These are phyloP conservation scores for Madurella fahalii DNA, from an alignment of 2,329 filamentous ascomycete species.

Conservation along the genomic window DNA sequence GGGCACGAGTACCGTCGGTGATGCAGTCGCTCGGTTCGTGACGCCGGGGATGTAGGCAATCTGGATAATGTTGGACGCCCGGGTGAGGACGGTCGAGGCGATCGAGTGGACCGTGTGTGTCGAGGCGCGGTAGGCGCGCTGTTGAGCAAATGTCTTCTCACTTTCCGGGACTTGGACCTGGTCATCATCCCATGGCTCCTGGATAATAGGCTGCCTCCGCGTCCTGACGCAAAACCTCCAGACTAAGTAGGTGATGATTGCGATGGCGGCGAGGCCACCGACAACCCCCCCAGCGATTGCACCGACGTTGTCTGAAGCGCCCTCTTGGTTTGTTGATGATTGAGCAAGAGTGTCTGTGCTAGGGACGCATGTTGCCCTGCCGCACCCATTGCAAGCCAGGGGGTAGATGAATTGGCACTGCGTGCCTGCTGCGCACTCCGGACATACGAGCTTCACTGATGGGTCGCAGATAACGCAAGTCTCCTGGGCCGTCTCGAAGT, in stretches of 20 bases:
- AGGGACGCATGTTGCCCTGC: slow-evolving; percentile 43
- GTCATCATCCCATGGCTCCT: slow-evolving; percentile 54
- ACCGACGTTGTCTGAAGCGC: slow-evolving; percentile 62
- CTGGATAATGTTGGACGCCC: slow-evolving; percentile 98
- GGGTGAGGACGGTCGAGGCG: slow-evolving; percentile 89
- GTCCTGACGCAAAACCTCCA: slow-evolving; percentile 87
- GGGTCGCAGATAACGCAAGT: slow-evolving; percentile 45
- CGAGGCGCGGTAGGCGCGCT: slow-evolving; percentile 64
- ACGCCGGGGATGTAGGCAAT: slow-evolving; percentile 98
- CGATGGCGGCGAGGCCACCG: slow-evolving; percentile 73
- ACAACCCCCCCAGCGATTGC: slow-evolving; percentile 90
- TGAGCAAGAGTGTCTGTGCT: slow-evolving; percentile 22
- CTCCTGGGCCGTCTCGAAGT: slow-evolving; percentile 27
- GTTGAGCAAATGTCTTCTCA: slow-evolving; percentile 51
- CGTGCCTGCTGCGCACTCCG: slow-evolving; percentile 39
- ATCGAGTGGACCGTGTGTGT: slow-evolving; percentile 87
- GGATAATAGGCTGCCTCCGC: slow-evolving; percentile 58
- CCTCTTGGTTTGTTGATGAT: slow-evolving; percentile 13
- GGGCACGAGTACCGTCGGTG: slow-evolving; percentile 82
- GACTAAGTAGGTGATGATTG: slow-evolving; percentile 70
- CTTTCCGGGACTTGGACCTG: slow-evolving; percentile 46
- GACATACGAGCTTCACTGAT: slow-evolving; percentile 38
- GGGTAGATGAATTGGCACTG: slow-evolving; percentile 45
- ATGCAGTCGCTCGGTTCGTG: slow-evolving; percentile 81
- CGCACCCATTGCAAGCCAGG: slow-evolving; percentile 44